Percentiles rank a stretch among this genome's conserved stretches.
phyloP scores from a whole-genome alignment of 2,329 filamentous ascomycete genomes.

The Fonsecaea pedrosoi region DNA sequence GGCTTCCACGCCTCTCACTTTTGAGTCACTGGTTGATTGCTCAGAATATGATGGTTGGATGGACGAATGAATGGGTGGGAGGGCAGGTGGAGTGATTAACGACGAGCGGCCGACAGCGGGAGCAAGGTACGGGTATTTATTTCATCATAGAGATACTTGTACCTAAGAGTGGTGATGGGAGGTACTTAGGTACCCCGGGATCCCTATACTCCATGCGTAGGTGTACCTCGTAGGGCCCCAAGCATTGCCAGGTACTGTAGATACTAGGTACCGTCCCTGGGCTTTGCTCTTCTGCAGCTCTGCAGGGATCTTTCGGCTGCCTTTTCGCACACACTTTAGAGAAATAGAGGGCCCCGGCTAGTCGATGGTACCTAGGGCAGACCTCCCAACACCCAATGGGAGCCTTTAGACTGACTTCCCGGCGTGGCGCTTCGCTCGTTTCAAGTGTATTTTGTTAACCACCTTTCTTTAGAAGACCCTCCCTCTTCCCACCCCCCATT shows the following conservation, averaged over 20 bases:
- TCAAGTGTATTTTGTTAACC: conserved; percentile 18
- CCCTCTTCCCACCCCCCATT: not conserved
- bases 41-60: no score
- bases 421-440: conserved; percentile 7
- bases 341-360: conserved; percentile 1
- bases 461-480: conserved; percentile 3
- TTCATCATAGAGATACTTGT: no score
- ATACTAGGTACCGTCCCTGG: no score
- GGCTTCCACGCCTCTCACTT: no score
- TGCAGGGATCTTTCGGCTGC: conserved; percentile 17
- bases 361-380: not conserved
- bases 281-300: not conserved
- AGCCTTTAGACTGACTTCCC: not conserved
- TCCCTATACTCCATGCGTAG: no score
- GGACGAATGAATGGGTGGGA: not conserved
- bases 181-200: no score
- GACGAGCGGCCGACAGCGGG: not conserved
- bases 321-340: not conserved
- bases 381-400: conserved; percentile 7
- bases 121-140: not conserved
- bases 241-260: no score
- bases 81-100: not conserved
- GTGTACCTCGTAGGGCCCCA: not conserved
- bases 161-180: no score
- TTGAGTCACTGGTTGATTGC: not conserved